Evolutionary conservation across 2,329 filamentous ascomycete genomes (phyloP).

Genomic region (Penicillium sp.): DNA sequence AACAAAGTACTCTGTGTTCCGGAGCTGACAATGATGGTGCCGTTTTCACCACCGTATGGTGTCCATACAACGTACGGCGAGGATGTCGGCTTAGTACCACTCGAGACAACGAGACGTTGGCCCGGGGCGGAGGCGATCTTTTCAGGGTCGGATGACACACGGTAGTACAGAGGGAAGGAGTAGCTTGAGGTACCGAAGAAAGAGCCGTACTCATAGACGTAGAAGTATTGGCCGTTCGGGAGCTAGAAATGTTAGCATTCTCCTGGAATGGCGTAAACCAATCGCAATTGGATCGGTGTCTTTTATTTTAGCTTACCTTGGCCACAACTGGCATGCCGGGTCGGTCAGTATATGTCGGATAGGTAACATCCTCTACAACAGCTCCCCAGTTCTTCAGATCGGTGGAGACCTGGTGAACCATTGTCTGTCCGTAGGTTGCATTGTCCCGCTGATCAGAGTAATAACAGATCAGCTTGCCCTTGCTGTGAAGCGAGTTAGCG

Average conservation of each 20-base stretch:
- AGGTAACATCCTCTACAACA: slow-evolving; percentile 58
- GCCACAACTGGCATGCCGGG: slow-evolving; percentile 67
- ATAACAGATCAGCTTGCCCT: slow-evolving; percentile 62
- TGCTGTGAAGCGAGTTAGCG: slow-evolving; percentile 21
- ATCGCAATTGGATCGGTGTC: no score
- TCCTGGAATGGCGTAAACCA: not conserved
- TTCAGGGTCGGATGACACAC: slow-evolving; percentile 48
- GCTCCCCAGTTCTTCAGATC: slow-evolving; percentile 62
- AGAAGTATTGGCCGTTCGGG: slow-evolving; percentile 60
- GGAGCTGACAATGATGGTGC: slow-evolving; percentile 51
- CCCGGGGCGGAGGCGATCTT: slow-evolving; percentile 45
- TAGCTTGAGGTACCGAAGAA: slow-evolving; percentile 32
- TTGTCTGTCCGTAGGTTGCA: slow-evolving; percentile 62
- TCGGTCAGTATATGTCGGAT: slow-evolving; percentile 57
- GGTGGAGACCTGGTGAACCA: slow-evolving; percentile 61
- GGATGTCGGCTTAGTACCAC: slow-evolving; percentile 44
- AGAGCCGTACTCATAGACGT: slow-evolving; percentile 61
- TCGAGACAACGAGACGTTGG: slow-evolving; percentile 43
- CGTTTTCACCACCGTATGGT: slow-evolving; percentile 45
- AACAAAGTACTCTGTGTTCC: slow-evolving; percentile 45
- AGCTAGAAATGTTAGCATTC: slow-evolving; percentile 40
- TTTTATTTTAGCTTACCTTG: slow-evolving; percentile 17
- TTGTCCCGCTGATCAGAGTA: slow-evolving; percentile 70
- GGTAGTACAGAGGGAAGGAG: slow-evolving; percentile 55
- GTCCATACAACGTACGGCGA: slow-evolving; percentile 56